Evolutionary conservation across 179 eudicot species (phyloP).

Genomic region (Vitellaria paradoxa): DNA sequence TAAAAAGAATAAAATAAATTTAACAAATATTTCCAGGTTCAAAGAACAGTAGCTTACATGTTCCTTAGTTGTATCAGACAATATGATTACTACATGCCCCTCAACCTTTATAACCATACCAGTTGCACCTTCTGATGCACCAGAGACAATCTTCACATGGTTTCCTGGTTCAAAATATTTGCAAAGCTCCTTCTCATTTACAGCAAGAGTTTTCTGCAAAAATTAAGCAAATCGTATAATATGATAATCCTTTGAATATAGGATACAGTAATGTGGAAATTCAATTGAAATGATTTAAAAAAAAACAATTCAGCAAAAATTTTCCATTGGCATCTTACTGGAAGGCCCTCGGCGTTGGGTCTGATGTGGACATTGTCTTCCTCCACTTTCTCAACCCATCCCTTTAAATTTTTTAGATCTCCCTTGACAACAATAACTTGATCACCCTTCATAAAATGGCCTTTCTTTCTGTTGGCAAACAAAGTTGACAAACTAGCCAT

Average conservation of each 20-base stretch:
- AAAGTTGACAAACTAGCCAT: conserved; percentile 74
- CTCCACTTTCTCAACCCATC: conserved; percentile 97
- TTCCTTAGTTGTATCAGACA: conserved; percentile 97
- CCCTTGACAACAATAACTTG: conserved; percentile 87
- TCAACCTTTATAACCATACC: conserved; percentile 98
- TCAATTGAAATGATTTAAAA: neutral
- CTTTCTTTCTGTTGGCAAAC: conserved; percentile 94
- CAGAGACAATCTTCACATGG: conserved; percentile 96
- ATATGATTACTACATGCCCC: conserved; percentile 76
- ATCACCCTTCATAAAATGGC: conserved; percentile 99
- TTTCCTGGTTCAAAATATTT: conserved; percentile 95
- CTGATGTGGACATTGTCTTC: conserved; percentile 86
- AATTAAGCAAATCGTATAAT: neutral
- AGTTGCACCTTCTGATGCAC: conserved; percentile 93
- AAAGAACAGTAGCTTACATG: conserved; percentile 44
- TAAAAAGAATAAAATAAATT: neutral
- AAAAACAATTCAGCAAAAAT: neutral
- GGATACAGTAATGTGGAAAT: no score
- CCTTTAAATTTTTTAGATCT: conserved; percentile 87
- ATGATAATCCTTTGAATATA: neutral
- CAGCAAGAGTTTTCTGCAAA: conserved; percentile 77
- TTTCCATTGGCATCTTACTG: conserved; percentile 36
- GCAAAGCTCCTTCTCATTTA: conserved; percentile 90
- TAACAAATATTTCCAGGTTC: neutral
- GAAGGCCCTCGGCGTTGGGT: conserved; percentile 78